Evolutionary conservation across 169 alveolate species (phyloP).

Genomic region (Eimeria nieschulzi): DNA sequence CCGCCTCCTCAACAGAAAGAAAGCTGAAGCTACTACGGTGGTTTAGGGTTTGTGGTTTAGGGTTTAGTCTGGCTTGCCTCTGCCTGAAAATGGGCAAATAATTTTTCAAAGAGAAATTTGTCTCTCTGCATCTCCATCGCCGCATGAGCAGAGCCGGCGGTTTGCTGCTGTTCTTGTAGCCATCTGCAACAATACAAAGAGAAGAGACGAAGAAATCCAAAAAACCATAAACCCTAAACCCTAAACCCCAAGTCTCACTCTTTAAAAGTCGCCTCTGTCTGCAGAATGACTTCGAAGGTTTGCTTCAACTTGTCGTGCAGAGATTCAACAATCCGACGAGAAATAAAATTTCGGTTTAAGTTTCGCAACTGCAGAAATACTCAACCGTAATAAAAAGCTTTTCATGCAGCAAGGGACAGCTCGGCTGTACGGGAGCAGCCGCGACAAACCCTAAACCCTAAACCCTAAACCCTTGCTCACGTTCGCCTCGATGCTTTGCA

Average conservation of each 20-base stretch:
- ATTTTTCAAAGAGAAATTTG: slow-evolving; percentile 52
- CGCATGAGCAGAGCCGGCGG: background rate
- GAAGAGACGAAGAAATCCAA: background rate
- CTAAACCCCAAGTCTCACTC: slow-evolving; percentile 38
- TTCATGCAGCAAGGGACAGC: background rate
- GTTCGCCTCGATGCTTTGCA: slow-evolving; percentile 57
- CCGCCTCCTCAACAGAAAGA: background rate
- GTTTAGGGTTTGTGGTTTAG: background rate
- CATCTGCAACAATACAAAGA: slow-evolving; percentile 50
- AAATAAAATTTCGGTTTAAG: slow-evolving; percentile 42
- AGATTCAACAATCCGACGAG: slow-evolving; percentile 65
- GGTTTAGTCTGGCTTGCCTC: slow-evolving; percentile 42
- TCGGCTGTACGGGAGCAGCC: background rate
- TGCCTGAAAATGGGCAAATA: slow-evolving; percentile 52
- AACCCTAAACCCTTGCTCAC: slow-evolving; percentile 32
- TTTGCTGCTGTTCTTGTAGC: slow-evolving; percentile 63
- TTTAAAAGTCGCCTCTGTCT: slow-evolving; percentile 49
- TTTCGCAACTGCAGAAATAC: slow-evolving; percentile 62
- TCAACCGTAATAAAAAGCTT: background rate
- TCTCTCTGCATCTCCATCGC: slow-evolving; percentile 42
- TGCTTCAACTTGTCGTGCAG: slow-evolving; percentile 60
- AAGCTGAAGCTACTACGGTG: no score
- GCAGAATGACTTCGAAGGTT: slow-evolving; percentile 57
- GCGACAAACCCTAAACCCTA: slow-evolving; percentile 31
- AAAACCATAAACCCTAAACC: slow-evolving; percentile 40